These are phyloP conservation scores for Fusarium oligoseptatum DNA, from an alignment of 2,329 filamentous ascomycete genomes.

Conservation along the genomic window DNA sequence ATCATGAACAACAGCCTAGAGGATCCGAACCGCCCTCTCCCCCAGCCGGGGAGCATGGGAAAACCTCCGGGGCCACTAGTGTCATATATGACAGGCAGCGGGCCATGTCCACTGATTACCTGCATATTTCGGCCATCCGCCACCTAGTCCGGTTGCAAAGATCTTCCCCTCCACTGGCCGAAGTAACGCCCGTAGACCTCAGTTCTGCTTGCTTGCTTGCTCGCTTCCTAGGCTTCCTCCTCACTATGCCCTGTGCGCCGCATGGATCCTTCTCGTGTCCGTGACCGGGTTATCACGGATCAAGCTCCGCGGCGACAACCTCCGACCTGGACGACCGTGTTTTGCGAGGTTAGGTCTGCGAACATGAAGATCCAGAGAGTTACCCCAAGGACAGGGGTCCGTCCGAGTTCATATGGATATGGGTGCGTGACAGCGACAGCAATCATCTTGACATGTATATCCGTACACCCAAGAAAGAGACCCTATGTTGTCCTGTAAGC, in stretches of 20 bases:
- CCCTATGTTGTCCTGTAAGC: not conserved
- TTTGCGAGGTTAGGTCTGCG: not conserved
- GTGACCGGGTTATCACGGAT: constrained; percentile 2
- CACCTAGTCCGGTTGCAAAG: not conserved
- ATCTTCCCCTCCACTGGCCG: not conserved
- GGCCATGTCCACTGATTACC: constrained; percentile 11
- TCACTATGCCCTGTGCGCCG: not conserved
- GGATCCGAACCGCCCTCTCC: not conserved
- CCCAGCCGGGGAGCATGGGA: constrained; percentile 25
- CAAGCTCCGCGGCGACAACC: not conserved
- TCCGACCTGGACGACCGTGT: not conserved
- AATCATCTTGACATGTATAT: not conserved
- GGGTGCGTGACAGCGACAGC: not conserved
- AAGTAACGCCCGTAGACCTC: constrained; percentile 5
- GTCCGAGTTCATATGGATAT: not conserved
- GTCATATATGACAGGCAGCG: constrained; percentile 38
- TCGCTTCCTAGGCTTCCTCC: not conserved
- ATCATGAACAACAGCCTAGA: constrained; percentile 20
- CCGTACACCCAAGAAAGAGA: not conserved
- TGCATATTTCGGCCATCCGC: constrained; percentile 18
- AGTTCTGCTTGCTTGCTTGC: not conserved
- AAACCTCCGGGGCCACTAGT: constrained; percentile 10
- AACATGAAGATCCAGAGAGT: not conserved
- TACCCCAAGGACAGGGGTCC: not conserved
- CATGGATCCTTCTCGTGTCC: constrained; percentile 13